Evolutionary conservation across 2,329 filamentous ascomycete species (phyloP).

Genomic region (Venturia oleaginea): DNA sequence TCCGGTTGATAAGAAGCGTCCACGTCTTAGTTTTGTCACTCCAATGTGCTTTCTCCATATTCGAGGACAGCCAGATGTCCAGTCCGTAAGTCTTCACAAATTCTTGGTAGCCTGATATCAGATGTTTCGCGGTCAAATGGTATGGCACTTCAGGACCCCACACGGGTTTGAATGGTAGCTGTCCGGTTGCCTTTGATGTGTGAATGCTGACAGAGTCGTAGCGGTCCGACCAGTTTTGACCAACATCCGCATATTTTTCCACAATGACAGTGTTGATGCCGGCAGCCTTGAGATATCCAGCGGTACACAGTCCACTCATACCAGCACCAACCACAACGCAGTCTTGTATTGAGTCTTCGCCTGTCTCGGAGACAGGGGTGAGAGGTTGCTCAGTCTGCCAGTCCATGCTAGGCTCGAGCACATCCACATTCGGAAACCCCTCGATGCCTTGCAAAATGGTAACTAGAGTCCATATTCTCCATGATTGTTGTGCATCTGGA

Average conservation of each 20-base stretch:
- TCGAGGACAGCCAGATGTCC: slow-evolving; percentile 11
- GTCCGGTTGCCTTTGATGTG: slow-evolving; percentile 10
- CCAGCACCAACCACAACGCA: slow-evolving; percentile 34
- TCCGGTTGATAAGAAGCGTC: slow-evolving; percentile 39
- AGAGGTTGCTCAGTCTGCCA: neutral
- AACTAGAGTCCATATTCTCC: slow-evolving; percentile 13
- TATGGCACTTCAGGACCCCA: slow-evolving; percentile 15
- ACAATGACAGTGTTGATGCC: slow-evolving; percentile 48
- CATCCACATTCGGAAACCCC: slow-evolving; percentile 12
- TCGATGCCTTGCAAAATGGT: slow-evolving; percentile 13
- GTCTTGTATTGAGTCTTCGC: slow-evolving; percentile 9
- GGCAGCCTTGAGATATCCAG: slow-evolving; percentile 51
- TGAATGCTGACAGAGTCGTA: slow-evolving; percentile 36
- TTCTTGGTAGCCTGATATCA: slow-evolving; percentile 49
- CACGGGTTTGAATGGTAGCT: slow-evolving; percentile 13
- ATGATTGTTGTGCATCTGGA: slow-evolving; percentile 7
- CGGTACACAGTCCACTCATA: slow-evolving; percentile 49
- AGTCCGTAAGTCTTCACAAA: slow-evolving; percentile 31
- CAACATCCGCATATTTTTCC: slow-evolving; percentile 48
- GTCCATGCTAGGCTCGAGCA: slow-evolving; percentile 1
- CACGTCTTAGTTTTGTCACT: slow-evolving; percentile 63
- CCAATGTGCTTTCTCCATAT: slow-evolving; percentile 8
- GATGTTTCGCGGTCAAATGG: slow-evolving; percentile 7
- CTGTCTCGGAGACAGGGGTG: neutral
- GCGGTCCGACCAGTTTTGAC: slow-evolving; percentile 55